These are phyloP conservation scores for Boletus fagicola DNA, from an alignment of 768 basidiomycete species.

Conservation along the genomic window DNA sequence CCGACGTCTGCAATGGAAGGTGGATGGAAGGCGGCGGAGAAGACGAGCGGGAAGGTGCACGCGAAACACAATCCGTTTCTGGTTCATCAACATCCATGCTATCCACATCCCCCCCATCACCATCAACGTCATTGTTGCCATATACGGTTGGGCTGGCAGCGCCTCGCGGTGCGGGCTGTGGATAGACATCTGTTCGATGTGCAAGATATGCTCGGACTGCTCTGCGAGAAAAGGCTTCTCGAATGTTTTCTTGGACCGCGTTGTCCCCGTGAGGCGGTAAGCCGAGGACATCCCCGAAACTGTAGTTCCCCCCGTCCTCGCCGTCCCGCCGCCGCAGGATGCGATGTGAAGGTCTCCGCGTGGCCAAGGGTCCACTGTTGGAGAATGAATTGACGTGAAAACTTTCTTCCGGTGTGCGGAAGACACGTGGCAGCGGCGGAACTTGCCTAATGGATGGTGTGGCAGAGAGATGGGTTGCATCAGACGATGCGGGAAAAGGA, in stretches of 20 bases:
- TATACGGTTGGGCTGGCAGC: slow-evolving; percentile 13
- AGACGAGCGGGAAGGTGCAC: slow-evolving; percentile 44
- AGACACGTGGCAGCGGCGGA: slow-evolving; percentile 33
- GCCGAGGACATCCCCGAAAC: slow-evolving; percentile 49
- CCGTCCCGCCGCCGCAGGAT: slow-evolving; percentile 20
- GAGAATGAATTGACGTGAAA: slow-evolving; percentile 41
- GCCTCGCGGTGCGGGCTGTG: slow-evolving; percentile 21
- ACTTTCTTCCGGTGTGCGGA: slow-evolving; percentile 55
- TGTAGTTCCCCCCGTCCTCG: slow-evolving; percentile 33
- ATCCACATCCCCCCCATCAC: slow-evolving; percentile 36
- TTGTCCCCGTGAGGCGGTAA: slow-evolving; percentile 56
- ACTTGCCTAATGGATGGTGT: slow-evolving; percentile 17
- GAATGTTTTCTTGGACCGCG: slow-evolving; percentile 55
- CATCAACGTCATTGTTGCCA: slow-evolving; percentile 23
- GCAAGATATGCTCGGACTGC: slow-evolving; percentile 39
- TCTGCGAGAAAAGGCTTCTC: slow-evolving; percentile 51
- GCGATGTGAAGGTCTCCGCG: slow-evolving; percentile 25
- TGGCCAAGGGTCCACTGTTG: slow-evolving; percentile 8
- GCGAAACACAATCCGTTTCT: slow-evolving; percentile 56
- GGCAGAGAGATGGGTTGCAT: slow-evolving; percentile 7
- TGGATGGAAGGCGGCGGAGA: slow-evolving; percentile 45
- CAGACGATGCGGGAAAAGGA: slow-evolving; percentile 10
- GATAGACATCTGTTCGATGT: slow-evolving; percentile 24
- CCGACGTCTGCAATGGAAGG: slow-evolving; percentile 28
- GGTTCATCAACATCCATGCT: slow-evolving; percentile 51